A percentile compares a stretch with the other conserved stretches of the same genome.
phyloP scores from a whole-genome alignment of 306 rosid species.

The Cyclanthera cordifolia region DNA sequence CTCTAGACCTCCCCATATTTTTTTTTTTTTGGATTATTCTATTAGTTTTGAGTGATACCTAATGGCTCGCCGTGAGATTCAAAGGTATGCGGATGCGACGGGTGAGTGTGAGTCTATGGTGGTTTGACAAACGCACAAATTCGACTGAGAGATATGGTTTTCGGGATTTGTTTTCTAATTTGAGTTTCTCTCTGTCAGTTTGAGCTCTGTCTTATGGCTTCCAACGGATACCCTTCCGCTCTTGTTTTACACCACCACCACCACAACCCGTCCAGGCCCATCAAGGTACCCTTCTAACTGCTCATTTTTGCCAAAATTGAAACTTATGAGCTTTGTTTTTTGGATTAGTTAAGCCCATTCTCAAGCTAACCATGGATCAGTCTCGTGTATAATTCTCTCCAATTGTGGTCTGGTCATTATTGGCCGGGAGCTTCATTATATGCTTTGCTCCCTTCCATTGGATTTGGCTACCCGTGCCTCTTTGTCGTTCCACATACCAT shows the following conservation, averaged over 20 bases:
- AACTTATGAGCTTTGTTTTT: neutral
- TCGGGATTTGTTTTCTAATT: constrained; percentile 15
- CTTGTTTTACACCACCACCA: constrained; percentile 48
- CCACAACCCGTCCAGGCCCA: constrained; percentile 13
- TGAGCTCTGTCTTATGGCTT: constrained; percentile 54
- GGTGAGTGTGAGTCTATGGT: constrained; percentile 33
- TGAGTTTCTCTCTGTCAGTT: constrained; percentile 24
- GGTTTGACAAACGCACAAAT: constrained; percentile 19
- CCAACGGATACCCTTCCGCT: constrained; percentile 48
- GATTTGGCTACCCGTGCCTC: neutral
- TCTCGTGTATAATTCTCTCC: neutral
- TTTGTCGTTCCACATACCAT: neutral
- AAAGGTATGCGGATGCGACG: constrained; percentile 29
- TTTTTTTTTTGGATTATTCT: neutral
- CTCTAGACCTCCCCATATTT: neutral
- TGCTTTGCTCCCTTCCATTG: neutral
- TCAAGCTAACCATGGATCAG: neutral
- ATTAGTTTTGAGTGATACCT: neutral
- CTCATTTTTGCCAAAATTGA: neutral
- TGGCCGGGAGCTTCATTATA: neutral
- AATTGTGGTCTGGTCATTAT: neutral
- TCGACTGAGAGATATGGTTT: constrained; percentile 18
- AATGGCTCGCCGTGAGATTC: neutral
- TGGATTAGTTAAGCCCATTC: neutral
- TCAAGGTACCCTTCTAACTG: constrained; percentile 35